These are phyloP conservation scores for Saccharomycopsis amapae DNA, from an alignment of 805 yeast species.

Conservation along the genomic window DNA sequence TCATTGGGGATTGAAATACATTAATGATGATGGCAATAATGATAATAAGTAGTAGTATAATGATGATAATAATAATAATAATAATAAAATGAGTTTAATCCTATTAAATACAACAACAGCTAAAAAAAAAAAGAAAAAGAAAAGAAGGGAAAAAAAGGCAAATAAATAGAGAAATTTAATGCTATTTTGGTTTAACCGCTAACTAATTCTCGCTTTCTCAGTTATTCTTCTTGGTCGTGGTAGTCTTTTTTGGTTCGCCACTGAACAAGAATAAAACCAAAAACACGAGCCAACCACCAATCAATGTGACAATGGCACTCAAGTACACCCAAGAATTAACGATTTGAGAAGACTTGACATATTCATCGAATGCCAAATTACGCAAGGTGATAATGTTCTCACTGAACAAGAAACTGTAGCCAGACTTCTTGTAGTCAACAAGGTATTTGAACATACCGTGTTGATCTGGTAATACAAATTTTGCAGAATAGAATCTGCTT, in stretches of 20 bases:
- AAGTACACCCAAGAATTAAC: conserved; percentile 90
- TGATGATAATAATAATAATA: no score
- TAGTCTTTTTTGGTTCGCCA: conserved; percentile 8
- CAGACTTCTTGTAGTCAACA: conserved; percentile 71
- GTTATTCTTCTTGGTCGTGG: conserved; percentile 13
- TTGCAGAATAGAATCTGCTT: conserved; percentile 23
- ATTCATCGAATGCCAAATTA: conserved; percentile 94
- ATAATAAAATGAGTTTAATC: no score
- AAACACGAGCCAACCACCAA: conserved; percentile 69
- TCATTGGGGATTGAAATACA: no score
- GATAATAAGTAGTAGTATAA: no score
- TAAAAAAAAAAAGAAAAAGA: no score
- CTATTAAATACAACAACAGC: no score
- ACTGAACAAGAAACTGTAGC: conserved; percentile 60
- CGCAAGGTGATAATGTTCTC: conserved; percentile 73
- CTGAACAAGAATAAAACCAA: conserved; percentile 44
- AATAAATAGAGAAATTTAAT: no score
- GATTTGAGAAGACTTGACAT: conserved; percentile 86
- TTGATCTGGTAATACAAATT: conserved; percentile 82
- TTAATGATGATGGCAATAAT: no score
- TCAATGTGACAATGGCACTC: conserved; percentile 61
- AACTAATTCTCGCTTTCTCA: no score
- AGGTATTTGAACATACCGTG: conserved; percentile 93
- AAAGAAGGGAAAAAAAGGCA: no score
- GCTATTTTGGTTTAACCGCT: no score